Percentiles rank a stretch among this genome's conserved stretches.
Evolutionary conservation across 169 alveolate species (phyloP).

Genomic region (Cryptosporidium ubiquitum): DNA sequence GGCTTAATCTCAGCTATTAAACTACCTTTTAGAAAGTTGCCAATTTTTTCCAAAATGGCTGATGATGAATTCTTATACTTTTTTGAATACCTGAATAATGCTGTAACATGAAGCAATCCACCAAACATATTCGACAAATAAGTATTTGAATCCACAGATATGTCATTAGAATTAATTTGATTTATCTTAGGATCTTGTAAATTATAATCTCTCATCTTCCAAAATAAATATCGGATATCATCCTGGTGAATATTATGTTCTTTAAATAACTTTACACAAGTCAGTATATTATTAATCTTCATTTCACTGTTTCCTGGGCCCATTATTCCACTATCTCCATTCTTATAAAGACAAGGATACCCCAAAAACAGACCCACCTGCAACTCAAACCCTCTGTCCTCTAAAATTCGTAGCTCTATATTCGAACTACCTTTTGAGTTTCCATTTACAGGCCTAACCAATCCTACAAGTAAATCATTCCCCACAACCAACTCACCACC

Average conservation of each 20-base stretch:
- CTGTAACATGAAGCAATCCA: slow-evolving; percentile 31
- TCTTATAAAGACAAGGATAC: slow-evolving; percentile 16
- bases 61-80: slow-evolving; percentile 11
- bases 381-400: not conserved
- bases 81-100: slow-evolving; percentile 6
- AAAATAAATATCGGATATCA: slow-evolving; percentile 56
- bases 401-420: not conserved
- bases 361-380: slow-evolving; percentile 44
- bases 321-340: not conserved
- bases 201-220: slow-evolving; percentile 23
- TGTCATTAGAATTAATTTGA: not conserved
- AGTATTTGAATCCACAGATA: not conserved
- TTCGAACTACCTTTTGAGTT: not conserved
- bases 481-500: slow-evolving; percentile 60
- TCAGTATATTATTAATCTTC: not conserved
- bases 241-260: slow-evolving; percentile 6
- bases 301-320: not conserved
- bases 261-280: not conserved
- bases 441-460: not conserved
- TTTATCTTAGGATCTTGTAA: not conserved
- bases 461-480: slow-evolving; percentile 5
- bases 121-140: slow-evolving; percentile 11
- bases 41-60: not conserved
- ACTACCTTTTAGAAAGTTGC: not conserved
- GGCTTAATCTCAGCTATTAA: slow-evolving; percentile 21